Evolutionary conservation across 768 basidiomycete species (phyloP), one percentile per base, ranked within the genome.

Genomic region (Tricholoma flavovirens): DNA sequence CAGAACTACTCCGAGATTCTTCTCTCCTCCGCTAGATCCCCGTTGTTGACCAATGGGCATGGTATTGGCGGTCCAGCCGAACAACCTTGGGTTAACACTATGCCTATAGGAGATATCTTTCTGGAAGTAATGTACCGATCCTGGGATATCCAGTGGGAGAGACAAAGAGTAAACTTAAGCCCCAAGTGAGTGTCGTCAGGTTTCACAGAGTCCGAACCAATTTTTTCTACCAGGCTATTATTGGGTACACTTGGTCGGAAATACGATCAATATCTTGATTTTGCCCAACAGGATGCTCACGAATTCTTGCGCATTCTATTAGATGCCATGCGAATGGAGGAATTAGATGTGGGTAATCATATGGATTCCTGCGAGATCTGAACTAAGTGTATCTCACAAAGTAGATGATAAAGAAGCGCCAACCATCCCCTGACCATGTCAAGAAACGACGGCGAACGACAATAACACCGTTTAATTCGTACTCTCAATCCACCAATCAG

Each of bases 261-360:
- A 71, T 90, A 95, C 67, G 92, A 93, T 60, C 94, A 98, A 64
- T 98, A 97, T 64, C 83, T 90, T 45, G 94, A 95, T 65, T 95
- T 94, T 68, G 84, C 89, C 7, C 95, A 98, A 69, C 95, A 97
- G 69, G 95, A 98, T 66, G 92, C 94, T 21, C 95, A 97, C 68
- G 95, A 98, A 73, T 87, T 96, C 59, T 72, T 98, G 22, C 80
- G 91, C 32, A 93, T 94, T 60, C 75, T 98, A 57, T 75, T 97
- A 36, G 95, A 97, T 67, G 88, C 86, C 17, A 89, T 95, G 79
- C 83, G 91, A 53, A 95, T 95, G 92, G 95, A 98, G 67, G 94
- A 98, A 69, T 75, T 84, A 51, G 95, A 98, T 66, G 90, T 91
- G 64, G 59, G 85, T 69, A 35, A 19, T 19, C 33, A 38, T 22